phyloP scores from a whole-genome alignment of 345 rosid genomes.

The Citrus trifoliata region DNA sequence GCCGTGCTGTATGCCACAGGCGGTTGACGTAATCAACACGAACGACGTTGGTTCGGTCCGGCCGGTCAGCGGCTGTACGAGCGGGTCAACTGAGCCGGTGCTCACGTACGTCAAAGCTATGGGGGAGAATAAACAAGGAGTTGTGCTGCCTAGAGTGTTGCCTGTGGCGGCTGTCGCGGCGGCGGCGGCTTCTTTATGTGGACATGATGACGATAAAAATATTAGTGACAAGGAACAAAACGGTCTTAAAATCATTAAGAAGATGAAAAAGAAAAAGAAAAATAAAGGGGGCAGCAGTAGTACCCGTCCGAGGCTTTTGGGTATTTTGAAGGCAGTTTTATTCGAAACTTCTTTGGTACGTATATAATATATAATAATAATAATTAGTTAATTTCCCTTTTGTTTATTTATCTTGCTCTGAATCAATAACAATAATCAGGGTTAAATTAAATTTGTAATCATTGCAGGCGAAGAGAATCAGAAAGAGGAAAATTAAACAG shows the following conservation, averaged over 20 bases:
- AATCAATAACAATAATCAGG: no score
- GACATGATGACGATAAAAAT: not conserved
- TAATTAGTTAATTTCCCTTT: constrained; percentile 10
- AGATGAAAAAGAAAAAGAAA: constrained; percentile 5
- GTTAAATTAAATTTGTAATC: no score
- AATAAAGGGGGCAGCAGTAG: not conserved
- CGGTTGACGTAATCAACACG: not conserved
- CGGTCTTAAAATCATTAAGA: not conserved
- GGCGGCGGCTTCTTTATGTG: not conserved
- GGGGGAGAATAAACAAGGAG: not conserved
- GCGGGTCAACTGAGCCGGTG: not conserved
- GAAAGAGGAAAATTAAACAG: constrained; percentile 10
- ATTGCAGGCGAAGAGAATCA: constrained; percentile 34
- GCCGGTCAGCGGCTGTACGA: not conserved
- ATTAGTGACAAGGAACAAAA: not conserved
- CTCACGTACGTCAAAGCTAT: not conserved
- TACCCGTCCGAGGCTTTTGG: constrained; percentile 16
- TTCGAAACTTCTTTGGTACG: constrained; percentile 41
- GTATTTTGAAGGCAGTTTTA: constrained; percentile 30
- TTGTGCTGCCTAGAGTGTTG: not conserved
- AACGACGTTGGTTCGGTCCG: not conserved
- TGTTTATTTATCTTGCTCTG: not conserved
- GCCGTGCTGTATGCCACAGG: constrained; percentile 15
- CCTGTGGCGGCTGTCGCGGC: not conserved
- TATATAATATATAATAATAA: no score